phyloP scores from a whole-genome alignment of 805 yeast genomes.

The Sungouiella blattae region DNA sequence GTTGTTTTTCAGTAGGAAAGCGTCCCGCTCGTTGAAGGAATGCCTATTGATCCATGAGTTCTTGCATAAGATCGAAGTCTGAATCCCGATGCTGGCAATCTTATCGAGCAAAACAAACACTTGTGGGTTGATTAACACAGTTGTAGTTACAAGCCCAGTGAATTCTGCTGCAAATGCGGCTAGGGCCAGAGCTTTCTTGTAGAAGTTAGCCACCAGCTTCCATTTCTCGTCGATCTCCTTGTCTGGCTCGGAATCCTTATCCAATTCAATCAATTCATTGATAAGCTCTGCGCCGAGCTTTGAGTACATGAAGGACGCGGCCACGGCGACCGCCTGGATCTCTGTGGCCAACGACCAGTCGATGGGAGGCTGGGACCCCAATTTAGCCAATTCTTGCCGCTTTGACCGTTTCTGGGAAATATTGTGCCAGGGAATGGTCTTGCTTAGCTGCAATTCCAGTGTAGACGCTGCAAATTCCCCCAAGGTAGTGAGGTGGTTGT shows the following conservation, averaged over 20 bases:
- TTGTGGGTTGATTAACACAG: conserved; percentile 1
- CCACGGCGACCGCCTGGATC: conserved; percentile 21
- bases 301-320: conserved; percentile 27
- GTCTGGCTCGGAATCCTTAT: conserved; percentile 6
- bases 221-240: conserved; percentile 26
- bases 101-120: conserved; percentile 12
- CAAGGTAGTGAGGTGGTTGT: not conserved
- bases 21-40: conserved; percentile 4
- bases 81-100: conserved; percentile 30
- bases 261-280: conserved; percentile 31
- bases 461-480: not conserved
- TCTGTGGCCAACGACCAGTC: conserved; percentile 33
- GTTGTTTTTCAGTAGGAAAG: conserved; percentile 23
- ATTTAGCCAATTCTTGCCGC: not conserved
- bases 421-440: conserved; percentile 7
- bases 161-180: conserved; percentile 21
- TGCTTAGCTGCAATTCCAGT: not conserved
- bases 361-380: not conserved
- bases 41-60: conserved; percentile 35
- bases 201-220: conserved; percentile 32
- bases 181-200: conserved; percentile 30
- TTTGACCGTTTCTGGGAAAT: not conserved
- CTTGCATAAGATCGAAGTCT: conserved; percentile 38
- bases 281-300: conserved; percentile 34
- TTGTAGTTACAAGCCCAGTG: not conserved